A percentile compares a stretch with the other conserved stretches of the same genome.
Evolutionary conservation across 495 filamentous ascomycete species (phyloP).

Genomic region (Penicillium roqueforti): DNA sequence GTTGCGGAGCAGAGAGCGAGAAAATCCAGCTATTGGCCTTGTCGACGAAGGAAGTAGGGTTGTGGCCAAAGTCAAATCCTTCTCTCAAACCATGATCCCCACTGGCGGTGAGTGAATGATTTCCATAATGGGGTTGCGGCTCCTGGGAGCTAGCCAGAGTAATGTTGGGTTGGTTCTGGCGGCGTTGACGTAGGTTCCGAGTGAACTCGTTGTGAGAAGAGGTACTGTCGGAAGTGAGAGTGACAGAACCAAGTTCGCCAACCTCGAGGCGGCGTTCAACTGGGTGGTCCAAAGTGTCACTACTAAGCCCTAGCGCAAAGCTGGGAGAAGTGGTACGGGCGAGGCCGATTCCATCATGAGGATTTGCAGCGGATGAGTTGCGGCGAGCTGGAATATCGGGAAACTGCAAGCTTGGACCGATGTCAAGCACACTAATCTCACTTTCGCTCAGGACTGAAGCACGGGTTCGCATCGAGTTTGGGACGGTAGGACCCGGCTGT

Average conservation of each 20-base stretch:
- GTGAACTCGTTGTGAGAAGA: neutral
- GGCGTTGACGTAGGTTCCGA: neutral
- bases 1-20: constrained; percentile 1
- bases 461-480: neutral
- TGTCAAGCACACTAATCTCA: constrained; percentile 31
- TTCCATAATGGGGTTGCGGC: neutral
- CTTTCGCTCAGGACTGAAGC: constrained; percentile 16
- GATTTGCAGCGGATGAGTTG: neutral
- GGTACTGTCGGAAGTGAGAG: neutral
- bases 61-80: neutral
- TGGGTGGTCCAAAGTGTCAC: neutral
- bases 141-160: neutral
- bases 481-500: neutral
- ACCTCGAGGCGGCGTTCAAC: neutral
- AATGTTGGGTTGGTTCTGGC: neutral
- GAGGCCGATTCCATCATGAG: too few relatives aligned
- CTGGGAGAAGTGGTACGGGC: neutral
- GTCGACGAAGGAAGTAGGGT: neutral
- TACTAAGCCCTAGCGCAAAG: neutral
- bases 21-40: neutral
- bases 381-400: neutral
- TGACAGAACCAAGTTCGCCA: constrained; percentile 8
- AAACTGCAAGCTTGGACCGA: constrained; percentile 19
- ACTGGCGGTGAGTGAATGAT: neutral
- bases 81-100: neutral